Conservation (phyloP, 441 rosid genomes). For the Croton laevigatus region DNA sequence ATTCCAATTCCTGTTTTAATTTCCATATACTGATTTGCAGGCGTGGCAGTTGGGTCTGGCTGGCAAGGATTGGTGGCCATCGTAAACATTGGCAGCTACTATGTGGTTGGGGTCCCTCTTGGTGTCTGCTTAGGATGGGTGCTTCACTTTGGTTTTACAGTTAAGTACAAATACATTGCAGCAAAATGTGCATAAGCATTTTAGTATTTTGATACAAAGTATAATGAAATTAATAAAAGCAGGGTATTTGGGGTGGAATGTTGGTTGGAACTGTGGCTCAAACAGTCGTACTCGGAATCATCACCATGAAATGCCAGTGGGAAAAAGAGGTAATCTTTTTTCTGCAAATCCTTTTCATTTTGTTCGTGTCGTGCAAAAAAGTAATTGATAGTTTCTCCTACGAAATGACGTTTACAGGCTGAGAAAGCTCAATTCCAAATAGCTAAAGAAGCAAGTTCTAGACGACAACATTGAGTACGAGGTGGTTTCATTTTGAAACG, state of each 20-base stretch:
- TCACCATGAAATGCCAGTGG: conserved; percentile 44
- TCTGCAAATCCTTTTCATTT: background rate
- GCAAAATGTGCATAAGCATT: background rate
- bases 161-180: conserved; percentile 14
- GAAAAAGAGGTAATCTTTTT: conserved; percentile 37
- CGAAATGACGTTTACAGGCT: conserved; percentile 26
- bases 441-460: conserved; percentile 16
- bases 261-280: conserved; percentile 47
- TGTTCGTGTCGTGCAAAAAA: background rate
- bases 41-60: conserved; percentile 53
- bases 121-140: conserved; percentile 43
- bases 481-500: background rate
- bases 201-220: background rate
- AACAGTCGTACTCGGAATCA: conserved; percentile 34
- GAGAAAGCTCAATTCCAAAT: conserved; percentile 26
- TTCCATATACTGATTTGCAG: conserved; percentile 22
- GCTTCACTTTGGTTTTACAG: conserved; percentile 36
- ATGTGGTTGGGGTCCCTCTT: conserved; percentile 41
- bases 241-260: conserved; percentile 62
- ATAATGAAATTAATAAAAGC: background rate
- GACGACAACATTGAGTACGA: background rate
- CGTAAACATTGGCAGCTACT: conserved; percentile 50
- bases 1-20: background rate
- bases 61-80: conserved; percentile 50
- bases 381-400: background rate